Conservation (phyloP, 2,329 filamentous ascomycete genomes). For the Rhinocladiella mackenziei region DNA sequence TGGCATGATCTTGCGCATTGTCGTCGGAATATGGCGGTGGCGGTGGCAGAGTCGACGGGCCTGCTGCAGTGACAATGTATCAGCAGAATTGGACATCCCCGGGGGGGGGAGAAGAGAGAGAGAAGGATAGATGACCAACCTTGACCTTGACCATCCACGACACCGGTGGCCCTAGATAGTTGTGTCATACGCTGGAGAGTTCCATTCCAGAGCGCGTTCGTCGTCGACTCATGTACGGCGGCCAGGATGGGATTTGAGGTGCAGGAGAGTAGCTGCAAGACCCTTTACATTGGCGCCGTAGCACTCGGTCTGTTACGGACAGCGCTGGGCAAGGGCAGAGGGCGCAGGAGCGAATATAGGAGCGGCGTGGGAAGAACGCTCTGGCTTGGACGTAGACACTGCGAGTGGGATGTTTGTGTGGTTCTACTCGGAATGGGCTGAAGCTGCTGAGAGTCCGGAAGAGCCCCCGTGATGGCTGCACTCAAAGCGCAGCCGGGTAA, state of each 20-base stretch:
- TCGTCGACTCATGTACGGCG: slow-evolving; percentile 6
- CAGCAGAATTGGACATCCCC: slow-evolving; percentile 3
- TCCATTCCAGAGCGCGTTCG: slow-evolving; percentile 20
- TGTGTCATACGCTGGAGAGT: slow-evolving; percentile 24
- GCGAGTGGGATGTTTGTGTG: too few relatives aligned
- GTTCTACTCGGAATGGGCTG: too few relatives aligned
- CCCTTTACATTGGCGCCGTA: slow-evolving; percentile 3
- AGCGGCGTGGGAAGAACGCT: background rate
- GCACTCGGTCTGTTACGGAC: slow-evolving; percentile 1
- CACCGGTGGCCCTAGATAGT: slow-evolving; percentile 16
- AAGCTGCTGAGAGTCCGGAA: too few relatives aligned
- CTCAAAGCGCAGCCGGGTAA: too few relatives aligned
- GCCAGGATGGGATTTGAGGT: slow-evolving; percentile 3
- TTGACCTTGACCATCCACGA: slow-evolving; percentile 21
- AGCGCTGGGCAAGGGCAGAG: slow-evolving; percentile 5
- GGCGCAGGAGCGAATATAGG: slow-evolving; percentile 3
- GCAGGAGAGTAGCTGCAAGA: too few relatives aligned
- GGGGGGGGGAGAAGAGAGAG: background rate
- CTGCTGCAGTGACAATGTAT: slow-evolving; percentile 9
- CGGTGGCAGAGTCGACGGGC: slow-evolving; percentile 4
- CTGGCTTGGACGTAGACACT: too few relatives aligned
- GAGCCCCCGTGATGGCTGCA: too few relatives aligned
- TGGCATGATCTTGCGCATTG: slow-evolving; percentile 25
- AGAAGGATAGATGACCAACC: slow-evolving; percentile 11
- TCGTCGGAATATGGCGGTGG: slow-evolving; percentile 8